Base-by-base conservation (phyloP, 257 asterid genomes). In the Solanum sparsipilum region DNA sequence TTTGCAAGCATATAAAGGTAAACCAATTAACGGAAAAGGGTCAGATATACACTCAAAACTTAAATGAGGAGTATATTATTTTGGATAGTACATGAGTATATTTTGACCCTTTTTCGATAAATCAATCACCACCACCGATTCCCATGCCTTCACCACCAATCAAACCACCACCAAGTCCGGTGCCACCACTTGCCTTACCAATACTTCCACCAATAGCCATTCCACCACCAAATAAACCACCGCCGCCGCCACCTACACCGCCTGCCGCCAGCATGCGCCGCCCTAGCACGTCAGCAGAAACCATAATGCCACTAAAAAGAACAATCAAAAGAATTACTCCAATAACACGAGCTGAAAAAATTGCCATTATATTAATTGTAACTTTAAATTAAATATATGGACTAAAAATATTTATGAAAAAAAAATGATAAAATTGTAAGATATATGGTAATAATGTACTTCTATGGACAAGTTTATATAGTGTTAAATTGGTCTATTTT, bases 221-320 rank as follows among this genome's bases (percentile, higher is more conserved):
- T 23, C 52, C 83, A 8, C 32, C 58, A 13, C 58, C 83, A 75
- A 36, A 36, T 23, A 75, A 75, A 75, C 83, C 83, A 9, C 23
- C 13, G 0, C 23, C 83, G 0, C 83, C 32, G 0, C 52, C 48
- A 13, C 52, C 20, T 35, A 4, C 13, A 4, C 83, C 52, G 0
- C 32, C 52, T 2, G 31, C 83, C 6, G 0, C 52, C 0, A 74
- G 83, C 83, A 74, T 34, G 5, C 52, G 83, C 31, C 83, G 44
- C 5, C 83, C 82, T 5, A 74, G 9, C 20, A 21, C 15, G 52
- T 74, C 52, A 74, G 83, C 52, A 36, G 20, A 74, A 35, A 74
- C 83, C 83, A 68, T 68, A 27, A 74, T 10, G 52, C 52, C 31
- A 74, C 48, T 74, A 36, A 74, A 16, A 34, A 74, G 46, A 74